Base-by-base conservation (phyloP, 169 alveolate species). In the Cryptosporidium xiaoi region DNA sequence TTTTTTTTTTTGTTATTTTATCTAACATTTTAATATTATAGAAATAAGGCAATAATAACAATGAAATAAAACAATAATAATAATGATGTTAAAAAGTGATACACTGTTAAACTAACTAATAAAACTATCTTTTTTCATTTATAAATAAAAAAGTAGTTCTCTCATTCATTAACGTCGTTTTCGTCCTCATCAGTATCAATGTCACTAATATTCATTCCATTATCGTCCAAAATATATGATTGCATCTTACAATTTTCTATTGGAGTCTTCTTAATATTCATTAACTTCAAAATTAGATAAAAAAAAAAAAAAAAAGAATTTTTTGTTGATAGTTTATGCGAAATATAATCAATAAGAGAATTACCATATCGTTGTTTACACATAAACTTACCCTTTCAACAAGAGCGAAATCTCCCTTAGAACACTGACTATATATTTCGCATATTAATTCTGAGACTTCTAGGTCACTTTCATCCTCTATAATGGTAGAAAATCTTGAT, bases 391-490 rank as follows among this genome's bases (percentile, higher is more conserved):
- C 87, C 87, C 36, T 56, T 44, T 77, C 87, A 2, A 60, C 69
- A 20, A 77, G 44, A 0, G 87, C 18, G 33, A 29, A 77, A 33
- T 77, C 87, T 3, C 71, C 87, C 34, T 40, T 56, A 3, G 87
- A 77, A 24, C 87, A 77, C 53, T 34, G 69, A 15, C 40, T 46
- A 16, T 77, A 77, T 53, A 77, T 18, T 48, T 77, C 87, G 51
- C 87, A 77, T 24, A 77, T n/a, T 20, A 77, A 46, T 33, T 77
- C 71, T 3, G 87, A 68, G 0, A 77, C 87, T 24, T 77, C 87
- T 66, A 77, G 10, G 58, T 77, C 71, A 29, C 87, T 77, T 18
- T 60, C 87, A 60, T 77, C 87, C 4, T 77, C 87, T 36, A 77
- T 50, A 36, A 77, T 62, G 13, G 71, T 48, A 29, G 87, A 77